Percentiles rank a stretch among this genome's conserved stretches.
Conservation (phyloP, 805 yeast genomes). For the Cyberlindnera japonica region DNA sequence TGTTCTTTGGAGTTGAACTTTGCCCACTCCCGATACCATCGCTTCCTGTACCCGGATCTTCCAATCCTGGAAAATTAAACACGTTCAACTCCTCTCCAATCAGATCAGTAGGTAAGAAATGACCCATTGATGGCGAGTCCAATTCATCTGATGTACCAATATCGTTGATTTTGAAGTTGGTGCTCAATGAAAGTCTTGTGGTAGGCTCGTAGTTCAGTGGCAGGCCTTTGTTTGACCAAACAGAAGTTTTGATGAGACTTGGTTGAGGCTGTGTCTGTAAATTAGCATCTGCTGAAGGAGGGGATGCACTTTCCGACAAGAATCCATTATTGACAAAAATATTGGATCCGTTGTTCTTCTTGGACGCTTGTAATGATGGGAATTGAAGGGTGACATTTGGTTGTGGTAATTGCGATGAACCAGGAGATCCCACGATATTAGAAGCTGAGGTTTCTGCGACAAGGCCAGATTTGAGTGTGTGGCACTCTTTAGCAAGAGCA, state of each 20-base stretch:
- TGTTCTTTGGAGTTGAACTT: conserved; percentile 9
- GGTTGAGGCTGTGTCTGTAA: conserved; percentile 1
- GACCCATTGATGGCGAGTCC: conserved; percentile 33
- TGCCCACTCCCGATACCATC: conserved; percentile 8
- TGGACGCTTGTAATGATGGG: neutral
- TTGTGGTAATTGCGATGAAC: neutral
- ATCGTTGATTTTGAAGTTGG: conserved; percentile 6
- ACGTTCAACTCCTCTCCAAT: conserved; percentile 26
- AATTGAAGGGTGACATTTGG: neutral
- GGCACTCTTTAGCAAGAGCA: conserved; percentile 14
- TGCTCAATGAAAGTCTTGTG: conserved; percentile 11
- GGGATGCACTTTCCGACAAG: conserved; percentile 7
- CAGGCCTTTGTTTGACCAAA: conserved; percentile 13
- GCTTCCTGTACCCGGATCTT: conserved; percentile 1
- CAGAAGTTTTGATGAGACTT: conserved; percentile 2
- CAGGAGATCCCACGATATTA: neutral
- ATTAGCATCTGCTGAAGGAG: conserved; percentile 3
- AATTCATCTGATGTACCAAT: conserved; percentile 25
- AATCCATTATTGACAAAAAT: conserved; percentile 2
- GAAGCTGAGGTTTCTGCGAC: neutral
- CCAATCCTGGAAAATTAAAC: conserved; percentile 4
- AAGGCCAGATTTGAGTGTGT: conserved; percentile 12
- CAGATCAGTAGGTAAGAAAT: conserved; percentile 34
- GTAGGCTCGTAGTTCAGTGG: conserved; percentile 6
- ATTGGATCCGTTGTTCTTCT: conserved; percentile 2